Percentiles rank a stretch among this genome's conserved stretches.
These are phyloP conservation scores for Guillardia theta DNA, from an alignment of 78 protist genomes.

Conservation along the genomic window DNA sequence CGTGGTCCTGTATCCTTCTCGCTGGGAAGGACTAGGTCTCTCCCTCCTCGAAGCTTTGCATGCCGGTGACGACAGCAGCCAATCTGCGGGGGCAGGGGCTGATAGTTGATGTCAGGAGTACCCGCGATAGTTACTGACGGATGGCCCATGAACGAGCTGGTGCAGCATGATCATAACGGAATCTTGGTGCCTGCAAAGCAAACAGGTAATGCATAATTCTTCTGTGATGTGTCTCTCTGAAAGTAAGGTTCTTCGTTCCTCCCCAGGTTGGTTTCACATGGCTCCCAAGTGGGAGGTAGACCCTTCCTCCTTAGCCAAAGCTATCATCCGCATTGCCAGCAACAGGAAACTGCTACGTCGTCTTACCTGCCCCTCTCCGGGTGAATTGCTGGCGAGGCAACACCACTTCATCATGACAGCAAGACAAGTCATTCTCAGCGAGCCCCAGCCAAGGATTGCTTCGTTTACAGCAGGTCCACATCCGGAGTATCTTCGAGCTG, in stretches of 20 bases:
- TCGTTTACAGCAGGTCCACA: neutral
- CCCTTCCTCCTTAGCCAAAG: neutral
- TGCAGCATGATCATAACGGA: conserved; percentile 20
- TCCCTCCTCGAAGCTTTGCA: neutral
- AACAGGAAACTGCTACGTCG: neutral
- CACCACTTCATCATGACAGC: neutral
- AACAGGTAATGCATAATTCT: neutral
- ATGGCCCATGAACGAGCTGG: neutral
- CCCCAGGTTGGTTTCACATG: neutral
- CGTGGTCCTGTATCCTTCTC: neutral
- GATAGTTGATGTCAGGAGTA: neutral
- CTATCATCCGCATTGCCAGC: neutral
- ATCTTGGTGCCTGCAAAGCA: neutral
- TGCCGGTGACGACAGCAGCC: neutral
- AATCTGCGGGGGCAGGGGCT: neutral
- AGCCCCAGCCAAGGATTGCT: neutral
- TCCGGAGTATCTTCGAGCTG: neutral
- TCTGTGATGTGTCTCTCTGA: no score
- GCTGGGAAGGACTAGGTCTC: neutral
- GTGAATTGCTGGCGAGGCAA: neutral
- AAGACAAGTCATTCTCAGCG: neutral
- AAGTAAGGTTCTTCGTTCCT: no score
- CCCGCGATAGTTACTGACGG: neutral
- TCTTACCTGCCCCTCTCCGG: neutral
- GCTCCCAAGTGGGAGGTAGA: neutral